Percentiles rank a stretch among this genome's conserved stretches.
phyloP scores from a whole-genome alignment of 2,329 filamentous ascomycete genomes.

The Aspergillus costaricaensis region DNA sequence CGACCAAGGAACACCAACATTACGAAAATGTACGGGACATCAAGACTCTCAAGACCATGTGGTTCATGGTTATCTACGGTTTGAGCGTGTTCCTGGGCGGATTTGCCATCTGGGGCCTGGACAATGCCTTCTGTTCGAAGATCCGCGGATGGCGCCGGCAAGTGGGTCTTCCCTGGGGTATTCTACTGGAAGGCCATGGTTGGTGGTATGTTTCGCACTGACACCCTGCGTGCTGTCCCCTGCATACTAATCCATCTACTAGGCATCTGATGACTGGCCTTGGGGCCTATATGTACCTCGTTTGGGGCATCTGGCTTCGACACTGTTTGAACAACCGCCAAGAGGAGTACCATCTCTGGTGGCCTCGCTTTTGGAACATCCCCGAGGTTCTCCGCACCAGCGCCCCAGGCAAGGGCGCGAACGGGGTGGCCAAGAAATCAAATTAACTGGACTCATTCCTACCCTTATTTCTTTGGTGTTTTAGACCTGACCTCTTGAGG shows the following conservation, averaged over 20 bases:
- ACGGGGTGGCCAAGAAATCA: conserved; percentile 34
- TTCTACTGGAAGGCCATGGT: conserved; percentile 71
- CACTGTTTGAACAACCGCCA: conserved; percentile 73
- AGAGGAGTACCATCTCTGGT: conserved; percentile 69
- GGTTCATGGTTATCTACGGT: conserved; percentile 70
- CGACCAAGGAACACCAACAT: conserved; percentile 48
- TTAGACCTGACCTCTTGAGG: background rate
- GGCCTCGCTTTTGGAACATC: conserved; percentile 64
- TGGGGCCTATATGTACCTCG: conserved; percentile 81
- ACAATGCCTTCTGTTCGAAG: conserved; percentile 72
- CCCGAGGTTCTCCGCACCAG: conserved; percentile 52
- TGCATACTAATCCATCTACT: conserved; percentile 12
- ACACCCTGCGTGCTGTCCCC: background rate
- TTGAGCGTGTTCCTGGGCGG: conserved; percentile 71
- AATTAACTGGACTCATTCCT: conserved; percentile 17
- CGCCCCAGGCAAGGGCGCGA: conserved; percentile 18
- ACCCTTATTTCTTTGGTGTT: conserved; percentile 6
- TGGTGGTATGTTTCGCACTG: conserved; percentile 62
- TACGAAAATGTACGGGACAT: conserved; percentile 58
- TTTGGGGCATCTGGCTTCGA: conserved; percentile 80
- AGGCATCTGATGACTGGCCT: conserved; percentile 80
- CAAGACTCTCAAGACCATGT: conserved; percentile 68
- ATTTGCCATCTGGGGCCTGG: conserved; percentile 75
- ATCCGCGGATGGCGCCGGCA: conserved; percentile 66
- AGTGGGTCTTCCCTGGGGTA: conserved; percentile 76